Percentiles rank a stretch among this genome's conserved stretches.
Conservation (phyloP, 306 rosid genomes). For the Spatholobus suberectus region DNA sequence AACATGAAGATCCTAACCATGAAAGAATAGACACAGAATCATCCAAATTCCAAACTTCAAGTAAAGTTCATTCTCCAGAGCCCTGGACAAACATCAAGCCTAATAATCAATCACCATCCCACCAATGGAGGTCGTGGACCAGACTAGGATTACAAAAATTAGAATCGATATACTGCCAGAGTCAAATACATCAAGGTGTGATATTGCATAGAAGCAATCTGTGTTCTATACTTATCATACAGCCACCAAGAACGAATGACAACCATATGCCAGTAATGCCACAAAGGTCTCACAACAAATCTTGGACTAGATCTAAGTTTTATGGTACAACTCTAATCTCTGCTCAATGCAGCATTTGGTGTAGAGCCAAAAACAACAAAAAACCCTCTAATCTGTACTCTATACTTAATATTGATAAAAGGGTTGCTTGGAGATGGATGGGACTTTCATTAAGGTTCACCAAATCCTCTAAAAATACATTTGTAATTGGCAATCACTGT, state of each 20-base stretch:
- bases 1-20: constrained; percentile 16
- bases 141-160: background rate
- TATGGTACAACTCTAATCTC: background rate
- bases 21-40: background rate
- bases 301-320: constrained; percentile 4
- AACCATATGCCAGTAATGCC: background rate
- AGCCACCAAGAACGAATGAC: background rate
- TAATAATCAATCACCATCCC: constrained; percentile 2
- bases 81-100: background rate
- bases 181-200: background rate
- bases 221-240: background rate
- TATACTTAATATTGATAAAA: background rate
- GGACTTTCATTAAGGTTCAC: background rate
- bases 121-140: background rate
- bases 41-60: background rate
- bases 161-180: background rate
- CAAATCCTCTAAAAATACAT: background rate
- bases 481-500: background rate
- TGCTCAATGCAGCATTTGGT: background rate
- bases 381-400: background rate
- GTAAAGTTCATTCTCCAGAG: background rate
- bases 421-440: background rate
- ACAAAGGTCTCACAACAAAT: constrained; percentile 3
- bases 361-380: background rate
- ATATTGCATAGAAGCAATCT: background rate